Conservation (phyloP, 306 rosid genomes). For the Canavalia ensiformis region DNA sequence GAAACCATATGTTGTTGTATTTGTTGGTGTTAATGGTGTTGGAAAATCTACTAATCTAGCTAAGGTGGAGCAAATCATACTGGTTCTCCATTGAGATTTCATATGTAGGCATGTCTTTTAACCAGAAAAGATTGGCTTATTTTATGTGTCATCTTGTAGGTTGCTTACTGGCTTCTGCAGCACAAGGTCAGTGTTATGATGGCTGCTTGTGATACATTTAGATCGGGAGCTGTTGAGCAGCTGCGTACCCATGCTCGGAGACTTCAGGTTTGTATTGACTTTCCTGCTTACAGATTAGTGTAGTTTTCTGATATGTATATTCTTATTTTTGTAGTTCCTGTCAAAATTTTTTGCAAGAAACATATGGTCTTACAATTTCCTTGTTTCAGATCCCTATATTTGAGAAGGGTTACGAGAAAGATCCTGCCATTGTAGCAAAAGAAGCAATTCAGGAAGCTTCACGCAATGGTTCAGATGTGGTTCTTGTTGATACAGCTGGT, state of each 20-base stretch:
- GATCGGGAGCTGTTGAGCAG: slow-evolving; percentile 97
- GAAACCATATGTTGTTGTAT: slow-evolving; percentile 45
- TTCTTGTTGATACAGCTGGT: slow-evolving; percentile 93
- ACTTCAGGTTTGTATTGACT: slow-evolving; percentile 71
- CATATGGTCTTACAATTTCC: slow-evolving; percentile 10
- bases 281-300: slow-evolving; percentile 23
- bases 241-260: slow-evolving; percentile 94
- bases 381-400: slow-evolving; percentile 78
- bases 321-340: slow-evolving; percentile 19
- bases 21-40: slow-evolving; percentile 46
- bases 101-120: slow-evolving; percentile 11
- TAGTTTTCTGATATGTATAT: background rate
- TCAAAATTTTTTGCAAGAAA: background rate
- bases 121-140: slow-evolving; percentile 34
- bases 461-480: slow-evolving; percentile 86
- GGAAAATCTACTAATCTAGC: slow-evolving; percentile 44
- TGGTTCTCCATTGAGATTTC: slow-evolving; percentile 15
- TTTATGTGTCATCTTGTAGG: slow-evolving; percentile 56
- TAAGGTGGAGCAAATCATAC: slow-evolving; percentile 9
- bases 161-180: slow-evolving; percentile 95
- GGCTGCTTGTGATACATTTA: slow-evolving; percentile 97
- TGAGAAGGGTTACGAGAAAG: slow-evolving; percentile 95
- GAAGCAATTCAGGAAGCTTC: slow-evolving; percentile 93
- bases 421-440: slow-evolving; percentile 94
- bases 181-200: slow-evolving; percentile 84